Base-by-base conservation (phyloP, 495 filamentous ascomycete species). In the Penicillium desertorum region DNA sequence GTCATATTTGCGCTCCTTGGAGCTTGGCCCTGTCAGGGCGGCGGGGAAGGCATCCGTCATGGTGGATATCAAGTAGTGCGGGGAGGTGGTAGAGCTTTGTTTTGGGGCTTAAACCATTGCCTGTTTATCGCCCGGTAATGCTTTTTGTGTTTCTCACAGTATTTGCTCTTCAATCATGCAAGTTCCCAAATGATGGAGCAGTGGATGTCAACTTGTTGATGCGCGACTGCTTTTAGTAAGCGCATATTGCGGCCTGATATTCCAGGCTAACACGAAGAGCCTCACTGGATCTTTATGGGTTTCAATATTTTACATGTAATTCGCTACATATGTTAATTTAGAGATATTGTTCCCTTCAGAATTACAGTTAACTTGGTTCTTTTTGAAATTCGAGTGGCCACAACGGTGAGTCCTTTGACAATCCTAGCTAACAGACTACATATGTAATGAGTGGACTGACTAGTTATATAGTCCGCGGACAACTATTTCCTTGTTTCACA, bases 1-100 rank as follows among this genome's bases (percentile, higher is more conserved):
- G 68, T 99, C 94, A 76, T 99, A 99, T 69, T 90, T 94, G 72
- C 87, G 89, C 69, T 96, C 91, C 71, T 93, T 94, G 36, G 90
- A 90, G 44, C 87, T 86, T 34, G 90, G 90, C 30, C 82, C 86
- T 17, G 63, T 62, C 32, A 76, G 60, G 59, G 69, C 59, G 37
- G 63, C 68, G 45, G 71, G 71, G 66, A 79, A 76, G 2, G 70
- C 64, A 43, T 70, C 68, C 12, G 73, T 62, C 76, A 79, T 79
- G 62, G 61, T 62, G 45, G 57, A 44, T 58, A 56, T 59, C 29
- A 41, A 50, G 43, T 19, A 27, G 45, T 44, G 45, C 11, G 30
- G 53, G 12, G 12, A 44, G n/a, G 44, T 29, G 34, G 8, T 25
- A 17, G n/a, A 34, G n/a, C 39, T 53, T 53, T 53, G 37, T 16